These are phyloP conservation scores for Mycena haematopus DNA, from an alignment of 768 basidiomycete species.

Conservation along the genomic window DNA sequence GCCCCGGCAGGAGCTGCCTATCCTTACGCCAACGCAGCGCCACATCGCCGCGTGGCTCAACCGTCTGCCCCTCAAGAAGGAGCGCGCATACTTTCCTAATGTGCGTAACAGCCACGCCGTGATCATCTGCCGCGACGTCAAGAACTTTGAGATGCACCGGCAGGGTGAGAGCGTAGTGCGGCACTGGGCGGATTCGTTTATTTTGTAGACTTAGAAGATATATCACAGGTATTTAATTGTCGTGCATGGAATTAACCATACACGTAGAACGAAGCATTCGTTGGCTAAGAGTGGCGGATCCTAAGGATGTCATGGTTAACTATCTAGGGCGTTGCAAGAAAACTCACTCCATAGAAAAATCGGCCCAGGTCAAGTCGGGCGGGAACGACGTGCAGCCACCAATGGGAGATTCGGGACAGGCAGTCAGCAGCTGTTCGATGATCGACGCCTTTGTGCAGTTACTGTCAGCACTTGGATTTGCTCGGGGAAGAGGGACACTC, in stretches of 20 bases:
- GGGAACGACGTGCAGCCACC: slow-evolving; percentile 8
- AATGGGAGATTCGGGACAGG: not conserved
- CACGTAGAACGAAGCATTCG: not conserved
- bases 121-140: slow-evolving; percentile 73
- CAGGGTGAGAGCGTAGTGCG: slow-evolving; percentile 66
- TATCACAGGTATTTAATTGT: not conserved
- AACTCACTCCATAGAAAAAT: slow-evolving; percentile 6
- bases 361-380: not conserved
- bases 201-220: slow-evolving; percentile 7
- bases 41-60: slow-evolving; percentile 68
- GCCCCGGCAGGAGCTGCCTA: slow-evolving; percentile 42
- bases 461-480: not conserved
- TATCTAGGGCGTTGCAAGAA: not conserved
- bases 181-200: slow-evolving; percentile 17
- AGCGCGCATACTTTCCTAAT: slow-evolving; percentile 65
- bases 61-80: slow-evolving; percentile 73
- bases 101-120: slow-evolving; percentile 73
- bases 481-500: not conserved
- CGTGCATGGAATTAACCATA: not conserved
- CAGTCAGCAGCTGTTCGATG: slow-evolving; percentile 1
- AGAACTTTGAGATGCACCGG: slow-evolving; percentile 62
- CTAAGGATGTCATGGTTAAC: not conserved
- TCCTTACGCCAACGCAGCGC: slow-evolving; percentile 62
- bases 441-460: not conserved
- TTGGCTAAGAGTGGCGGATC: not conserved